Conservation (phyloP, 495 filamentous ascomycete genomes). For the Rhypophila decipiens region DNA sequence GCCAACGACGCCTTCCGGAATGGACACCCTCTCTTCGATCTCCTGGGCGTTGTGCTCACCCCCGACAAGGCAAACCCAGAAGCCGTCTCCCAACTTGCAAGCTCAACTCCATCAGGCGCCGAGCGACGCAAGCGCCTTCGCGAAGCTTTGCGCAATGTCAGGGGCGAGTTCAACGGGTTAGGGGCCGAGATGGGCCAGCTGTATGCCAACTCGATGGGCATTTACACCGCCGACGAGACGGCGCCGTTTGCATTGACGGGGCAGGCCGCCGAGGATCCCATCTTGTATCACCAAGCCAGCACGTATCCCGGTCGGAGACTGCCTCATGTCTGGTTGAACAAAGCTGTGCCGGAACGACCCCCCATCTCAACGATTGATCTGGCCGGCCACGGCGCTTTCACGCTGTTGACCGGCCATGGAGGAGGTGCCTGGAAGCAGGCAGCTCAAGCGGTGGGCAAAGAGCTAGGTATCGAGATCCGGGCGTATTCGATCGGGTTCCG, state of each 20-base stretch:
- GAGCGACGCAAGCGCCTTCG: conserved; percentile 12
- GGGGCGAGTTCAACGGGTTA: conserved; percentile 22
- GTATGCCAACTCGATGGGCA: conserved; percentile 9
- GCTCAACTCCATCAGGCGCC: conserved; percentile 6
- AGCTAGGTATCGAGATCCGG: conserved; percentile 10
- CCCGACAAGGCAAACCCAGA: conserved; percentile 1
- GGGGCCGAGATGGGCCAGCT: conserved; percentile 25
- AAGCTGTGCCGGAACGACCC: conserved; percentile 8
- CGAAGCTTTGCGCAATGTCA: conserved; percentile 9
- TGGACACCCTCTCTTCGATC: conserved; percentile 18
- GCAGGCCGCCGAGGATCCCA: conserved; percentile 1
- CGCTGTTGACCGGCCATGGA: conserved; percentile 23
- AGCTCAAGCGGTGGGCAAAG: conserved; percentile 7
- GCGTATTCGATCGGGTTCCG: conserved; percentile 24
- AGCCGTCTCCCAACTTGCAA: conserved; percentile 3
- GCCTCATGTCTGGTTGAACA: conserved; percentile 28
- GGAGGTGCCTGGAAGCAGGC: conserved; percentile 22
- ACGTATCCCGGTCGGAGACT: conserved; percentile 23
- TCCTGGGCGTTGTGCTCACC: conserved; percentile 18
- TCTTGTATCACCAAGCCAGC: conserved; percentile 11
- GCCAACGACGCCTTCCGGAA: conserved; percentile 25
- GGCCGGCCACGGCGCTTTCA: conserved; percentile 20
- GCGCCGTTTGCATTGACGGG: not conserved
- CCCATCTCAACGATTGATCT: conserved; percentile 25
- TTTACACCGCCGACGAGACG: conserved; percentile 13